Conservation (phyloP, 768 basidiomycete genomes). For the Podaxis carcinomalis region DNA sequence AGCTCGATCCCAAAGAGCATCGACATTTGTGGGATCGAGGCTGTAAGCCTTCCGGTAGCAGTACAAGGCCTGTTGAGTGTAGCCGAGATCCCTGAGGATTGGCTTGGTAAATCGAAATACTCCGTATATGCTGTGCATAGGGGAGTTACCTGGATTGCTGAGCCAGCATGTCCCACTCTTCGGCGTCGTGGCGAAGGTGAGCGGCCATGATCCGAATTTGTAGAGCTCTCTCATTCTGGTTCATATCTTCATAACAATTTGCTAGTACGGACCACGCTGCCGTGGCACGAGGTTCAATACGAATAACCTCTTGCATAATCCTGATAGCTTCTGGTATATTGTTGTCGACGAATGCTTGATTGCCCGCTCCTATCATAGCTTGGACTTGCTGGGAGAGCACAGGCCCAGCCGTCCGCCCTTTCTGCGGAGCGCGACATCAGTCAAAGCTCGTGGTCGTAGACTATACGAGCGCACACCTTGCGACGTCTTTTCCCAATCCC, state of each 20-base stretch:
- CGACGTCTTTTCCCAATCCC: slow-evolving; percentile 59
- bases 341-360: slow-evolving; percentile 78
- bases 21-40: slow-evolving; percentile 76
- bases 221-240: slow-evolving; percentile 65
- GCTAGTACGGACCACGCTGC: slow-evolving; percentile 88
- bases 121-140: neutral
- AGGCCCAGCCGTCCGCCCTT: slow-evolving; percentile 44
- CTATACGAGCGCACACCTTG: slow-evolving; percentile 31
- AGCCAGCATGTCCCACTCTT: slow-evolving; percentile 86
- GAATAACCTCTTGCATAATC: slow-evolving; percentile 87
- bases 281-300: slow-evolving; percentile 83
- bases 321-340: slow-evolving; percentile 65
- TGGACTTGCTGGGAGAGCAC: slow-evolving; percentile 66
- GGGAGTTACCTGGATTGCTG: slow-evolving; percentile 58
- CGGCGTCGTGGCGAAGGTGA: slow-evolving; percentile 77
- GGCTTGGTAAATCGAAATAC: neutral
- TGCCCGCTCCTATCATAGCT: slow-evolving; percentile 78
- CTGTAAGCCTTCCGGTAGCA: slow-evolving; percentile 83
- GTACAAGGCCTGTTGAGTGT: slow-evolving; percentile 84
- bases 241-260: slow-evolving; percentile 72
- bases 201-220: slow-evolving; percentile 88
- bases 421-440: slow-evolving; percentile 24
- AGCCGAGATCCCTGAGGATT: slow-evolving; percentile 53
- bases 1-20: slow-evolving; percentile 88
- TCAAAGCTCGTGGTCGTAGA: neutral